A percentile compares a stretch with the other conserved stretches of the same genome.
These are phyloP conservation scores for Fusarium devonianum DNA, from an alignment of 2,329 filamentous ascomycete species.

Conservation along the genomic window DNA sequence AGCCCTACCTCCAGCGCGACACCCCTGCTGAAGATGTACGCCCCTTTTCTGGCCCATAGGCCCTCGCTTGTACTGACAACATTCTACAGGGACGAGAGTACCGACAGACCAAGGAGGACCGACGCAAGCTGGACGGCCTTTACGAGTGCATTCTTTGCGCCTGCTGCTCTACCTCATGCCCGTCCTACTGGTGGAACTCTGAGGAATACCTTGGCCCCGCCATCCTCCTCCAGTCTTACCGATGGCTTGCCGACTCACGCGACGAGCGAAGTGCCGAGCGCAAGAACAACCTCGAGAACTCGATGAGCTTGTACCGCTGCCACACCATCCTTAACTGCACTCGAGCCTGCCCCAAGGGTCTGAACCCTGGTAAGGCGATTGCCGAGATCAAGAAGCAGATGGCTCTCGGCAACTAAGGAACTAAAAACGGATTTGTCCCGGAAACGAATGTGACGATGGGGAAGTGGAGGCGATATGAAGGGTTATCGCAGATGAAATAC, in stretches of 20 bases:
- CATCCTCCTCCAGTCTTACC: constrained; percentile 95
- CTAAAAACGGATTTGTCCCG: constrained; percentile 14
- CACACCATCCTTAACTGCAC: constrained; percentile 99
- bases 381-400: constrained; percentile 99
- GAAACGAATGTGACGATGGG: constrained; percentile 26
- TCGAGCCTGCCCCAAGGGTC: constrained; percentile 94
- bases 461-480: constrained; percentile 28
- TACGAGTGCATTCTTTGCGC: constrained; percentile 99
- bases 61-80: constrained; percentile 12
- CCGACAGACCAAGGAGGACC: constrained; percentile 89
- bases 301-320: constrained; percentile 98
- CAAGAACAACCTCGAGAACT: constrained; percentile 93
- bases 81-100: constrained; percentile 80
- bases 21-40: constrained; percentile 81
- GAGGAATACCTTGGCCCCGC: constrained; percentile 98
- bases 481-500: constrained; percentile 32
- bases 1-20: constrained; percentile 95
- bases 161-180: constrained; percentile 98
- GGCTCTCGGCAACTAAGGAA: constrained; percentile 59
- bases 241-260: constrained; percentile 94
- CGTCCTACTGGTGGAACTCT: constrained; percentile 99
- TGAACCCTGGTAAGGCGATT: constrained; percentile 95
- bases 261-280: constrained; percentile 89
- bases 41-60: constrained; percentile 2
- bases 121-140: constrained; percentile 94